These are phyloP conservation scores for Hawksworthiomyces lignivorus DNA, from an alignment of 2,329 filamentous ascomycete species.

Conservation along the genomic window DNA sequence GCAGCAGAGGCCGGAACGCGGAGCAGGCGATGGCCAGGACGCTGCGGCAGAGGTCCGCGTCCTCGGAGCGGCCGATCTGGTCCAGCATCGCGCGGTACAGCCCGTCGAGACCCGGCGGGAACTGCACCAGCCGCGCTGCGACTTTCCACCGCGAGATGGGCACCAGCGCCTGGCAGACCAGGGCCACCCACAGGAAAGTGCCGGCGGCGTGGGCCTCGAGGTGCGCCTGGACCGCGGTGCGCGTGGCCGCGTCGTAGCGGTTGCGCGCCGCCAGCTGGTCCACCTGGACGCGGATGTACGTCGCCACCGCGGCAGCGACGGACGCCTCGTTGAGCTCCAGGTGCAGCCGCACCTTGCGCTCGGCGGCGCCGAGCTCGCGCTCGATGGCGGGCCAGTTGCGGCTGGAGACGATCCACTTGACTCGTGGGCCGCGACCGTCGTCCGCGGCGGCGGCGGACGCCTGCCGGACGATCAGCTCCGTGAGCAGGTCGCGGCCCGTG, in stretches of 20 bases:
- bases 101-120: conserved; percentile 27
- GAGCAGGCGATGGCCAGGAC: conserved; percentile 25
- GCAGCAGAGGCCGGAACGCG: conserved; percentile 28
- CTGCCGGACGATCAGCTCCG: conserved; percentile 25
- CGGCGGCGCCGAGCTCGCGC: conserved; percentile 16
- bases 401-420: conserved; percentile 38
- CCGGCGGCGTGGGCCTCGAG: conserved; percentile 25
- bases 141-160: conserved; percentile 13
- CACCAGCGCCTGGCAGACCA: conserved; percentile 26
- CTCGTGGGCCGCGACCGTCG: background rate
- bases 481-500: conserved; percentile 18
- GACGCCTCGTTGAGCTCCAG: conserved; percentile 30
- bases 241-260: conserved; percentile 17
- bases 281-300: conserved; percentile 30
- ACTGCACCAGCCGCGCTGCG: conserved; percentile 14
- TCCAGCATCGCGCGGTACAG: conserved; percentile 32
- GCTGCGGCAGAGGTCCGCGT: conserved; percentile 23
- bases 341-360: conserved; percentile 20
- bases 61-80: conserved; percentile 21
- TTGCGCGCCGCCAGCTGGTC: conserved; percentile 20
- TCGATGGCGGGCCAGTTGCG: conserved; percentile 32
- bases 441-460: too few species aligned
- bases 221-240: conserved; percentile 16
- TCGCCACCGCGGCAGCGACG: conserved; percentile 22
- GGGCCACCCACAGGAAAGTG: conserved; percentile 39